phyloP scores from a whole-genome alignment of 1,139 yeast species.

The Zygoascus meyerae region DNA sequence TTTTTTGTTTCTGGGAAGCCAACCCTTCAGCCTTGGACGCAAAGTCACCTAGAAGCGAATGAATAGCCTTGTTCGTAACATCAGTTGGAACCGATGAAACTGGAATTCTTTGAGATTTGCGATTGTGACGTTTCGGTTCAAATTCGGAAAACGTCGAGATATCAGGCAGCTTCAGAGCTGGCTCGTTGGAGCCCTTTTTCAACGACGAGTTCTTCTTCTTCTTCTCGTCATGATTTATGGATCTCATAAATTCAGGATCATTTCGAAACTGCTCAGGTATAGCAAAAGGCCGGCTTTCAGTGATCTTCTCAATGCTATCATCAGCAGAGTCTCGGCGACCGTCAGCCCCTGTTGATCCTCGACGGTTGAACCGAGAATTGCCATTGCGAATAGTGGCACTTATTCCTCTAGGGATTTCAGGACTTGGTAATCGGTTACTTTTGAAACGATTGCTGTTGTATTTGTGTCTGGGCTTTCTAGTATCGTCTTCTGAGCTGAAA shows the following conservation, averaged over 20 bases:
- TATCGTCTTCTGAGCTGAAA: constrained; percentile 9
- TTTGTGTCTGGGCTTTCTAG: constrained; percentile 1
- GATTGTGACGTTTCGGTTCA: constrained; percentile 12
- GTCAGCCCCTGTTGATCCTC: too few relatives aligned
- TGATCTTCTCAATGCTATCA: constrained; percentile 8
- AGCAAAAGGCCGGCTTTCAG: constrained; percentile 7
- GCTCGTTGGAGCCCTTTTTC: background rate
- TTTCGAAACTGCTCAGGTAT: constrained; percentile 9
- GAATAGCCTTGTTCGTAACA: constrained; percentile 26
- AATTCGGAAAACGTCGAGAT: constrained; percentile 26
- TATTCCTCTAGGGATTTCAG: constrained; percentile 8
- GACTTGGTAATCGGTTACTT: constrained; percentile 1
- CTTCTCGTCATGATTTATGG: constrained; percentile 6
- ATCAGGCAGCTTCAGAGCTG: constrained; percentile 19
- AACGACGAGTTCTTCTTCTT: background rate
- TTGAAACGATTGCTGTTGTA: constrained; percentile 7
- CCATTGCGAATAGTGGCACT: background rate
- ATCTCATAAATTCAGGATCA: constrained; percentile 10
- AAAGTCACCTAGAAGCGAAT: constrained; percentile 25
- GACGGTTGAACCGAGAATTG: background rate
- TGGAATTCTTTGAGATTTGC: constrained; percentile 13
- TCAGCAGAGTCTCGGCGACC: background rate
- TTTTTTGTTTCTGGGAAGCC: constrained; percentile 18
- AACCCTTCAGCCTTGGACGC: constrained; percentile 23
- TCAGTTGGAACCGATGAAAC: constrained; percentile 27